Evolutionary conservation across 2,329 filamentous ascomycete genomes (phyloP).

Genomic region (Fusarium sp.): DNA sequence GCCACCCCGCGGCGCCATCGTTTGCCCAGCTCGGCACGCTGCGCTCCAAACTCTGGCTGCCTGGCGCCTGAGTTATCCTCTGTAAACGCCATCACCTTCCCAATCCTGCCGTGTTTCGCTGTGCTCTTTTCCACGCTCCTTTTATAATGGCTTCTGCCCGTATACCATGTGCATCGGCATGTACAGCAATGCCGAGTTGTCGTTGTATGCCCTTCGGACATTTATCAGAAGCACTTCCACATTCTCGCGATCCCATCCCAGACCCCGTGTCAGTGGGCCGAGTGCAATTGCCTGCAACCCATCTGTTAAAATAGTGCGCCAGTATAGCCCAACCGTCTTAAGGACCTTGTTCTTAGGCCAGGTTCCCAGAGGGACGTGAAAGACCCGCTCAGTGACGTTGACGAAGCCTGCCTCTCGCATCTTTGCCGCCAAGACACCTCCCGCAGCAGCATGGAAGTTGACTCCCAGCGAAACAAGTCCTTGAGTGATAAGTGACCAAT

Average conservation of each 20-base stretch:
- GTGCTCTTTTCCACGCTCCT: conserved; percentile 2
- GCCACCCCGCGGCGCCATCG: conserved; percentile 13
- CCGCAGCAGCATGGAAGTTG: conserved; percentile 58
- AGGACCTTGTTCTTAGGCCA: conserved; percentile 65
- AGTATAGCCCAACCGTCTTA: conserved; percentile 65
- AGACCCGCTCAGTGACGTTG: conserved; percentile 62
- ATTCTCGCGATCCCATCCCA: conserved; percentile 61
- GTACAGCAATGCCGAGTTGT: conserved; percentile 59
- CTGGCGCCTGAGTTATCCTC: conserved; percentile 6
- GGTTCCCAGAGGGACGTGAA: conserved; percentile 65
- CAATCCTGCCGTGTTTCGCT: background rate
- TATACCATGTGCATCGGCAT: conserved; percentile 69
- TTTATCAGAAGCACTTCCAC: conserved; percentile 62
- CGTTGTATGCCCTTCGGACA: conserved; percentile 61
- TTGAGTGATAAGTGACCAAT: conserved; percentile 59
- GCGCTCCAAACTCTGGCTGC: background rate
- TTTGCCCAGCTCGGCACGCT: conserved; percentile 20
- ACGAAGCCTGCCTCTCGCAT: conserved; percentile 64
- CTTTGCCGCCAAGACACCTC: conserved; percentile 55
- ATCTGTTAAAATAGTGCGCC: conserved; percentile 62
- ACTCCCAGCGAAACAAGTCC: conserved; percentile 59
- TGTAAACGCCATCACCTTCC: background rate
- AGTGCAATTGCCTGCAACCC: conserved; percentile 64
- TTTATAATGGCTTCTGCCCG: conserved; percentile 60
- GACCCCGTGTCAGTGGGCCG: conserved; percentile 62